Evolutionary conservation across 306 rosid genomes (phyloP).

Genomic region (Cucumis sativus): DNA sequence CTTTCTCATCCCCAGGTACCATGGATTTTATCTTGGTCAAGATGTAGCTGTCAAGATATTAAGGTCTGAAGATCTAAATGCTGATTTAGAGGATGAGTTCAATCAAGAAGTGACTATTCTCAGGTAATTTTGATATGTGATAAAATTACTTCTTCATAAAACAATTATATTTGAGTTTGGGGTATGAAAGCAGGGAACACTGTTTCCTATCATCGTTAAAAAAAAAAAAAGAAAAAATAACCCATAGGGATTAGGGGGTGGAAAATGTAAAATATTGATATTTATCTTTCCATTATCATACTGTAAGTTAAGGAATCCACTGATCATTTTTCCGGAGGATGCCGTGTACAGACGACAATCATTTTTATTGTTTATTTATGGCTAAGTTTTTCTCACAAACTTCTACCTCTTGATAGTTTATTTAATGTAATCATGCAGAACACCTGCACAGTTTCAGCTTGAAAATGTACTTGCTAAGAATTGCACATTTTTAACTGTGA

Average conservation of each 20-base stretch:
- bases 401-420: background rate
- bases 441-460: background rate
- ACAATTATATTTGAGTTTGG: background rate
- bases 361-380: background rate
- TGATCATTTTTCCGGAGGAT: background rate
- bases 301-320: background rate
- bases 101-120: conserved; percentile 90
- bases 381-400: background rate
- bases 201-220: no score
- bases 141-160: background rate
- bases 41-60: conserved; percentile 96
- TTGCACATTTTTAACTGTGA: background rate
- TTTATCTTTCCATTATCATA: background rate
- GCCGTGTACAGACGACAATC: background rate
- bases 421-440: background rate
- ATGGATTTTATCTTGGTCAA: conserved; percentile 74
- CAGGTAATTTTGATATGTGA: conserved; percentile 30
- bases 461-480: background rate
- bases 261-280: background rate
- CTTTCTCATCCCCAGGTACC: conserved; percentile 40
- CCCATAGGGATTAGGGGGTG: no score
- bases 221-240: no score
- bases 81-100: conserved; percentile 82
- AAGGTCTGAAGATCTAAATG: conserved; percentile 71
- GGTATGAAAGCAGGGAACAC: background rate